Conservation (phyloP, 352 stramenopile genomes). For the Globisporangium middletonii region DNA sequence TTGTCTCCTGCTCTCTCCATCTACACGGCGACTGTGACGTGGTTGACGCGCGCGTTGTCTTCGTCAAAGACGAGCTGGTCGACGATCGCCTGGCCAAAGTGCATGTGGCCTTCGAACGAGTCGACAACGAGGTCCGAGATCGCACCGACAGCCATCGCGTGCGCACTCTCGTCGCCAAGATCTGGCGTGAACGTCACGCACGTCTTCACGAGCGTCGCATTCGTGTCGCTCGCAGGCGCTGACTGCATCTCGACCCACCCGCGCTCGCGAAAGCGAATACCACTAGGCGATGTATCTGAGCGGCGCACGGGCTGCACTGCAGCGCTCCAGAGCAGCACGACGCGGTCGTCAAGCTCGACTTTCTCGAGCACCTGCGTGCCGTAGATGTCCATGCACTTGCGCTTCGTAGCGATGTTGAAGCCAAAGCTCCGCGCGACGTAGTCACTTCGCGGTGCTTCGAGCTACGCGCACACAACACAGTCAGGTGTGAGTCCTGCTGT, state of each 20-base stretch:
- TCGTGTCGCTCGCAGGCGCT: not conserved
- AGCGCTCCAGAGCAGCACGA: constrained; percentile 6
- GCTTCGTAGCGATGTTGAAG: constrained; percentile 1
- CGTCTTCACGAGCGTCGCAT: constrained; percentile 10
- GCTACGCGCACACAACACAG: not conserved
- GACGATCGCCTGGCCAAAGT: constrained; percentile 6
- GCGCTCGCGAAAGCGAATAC: constrained; percentile 9
- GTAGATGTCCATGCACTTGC: constrained; percentile 6
- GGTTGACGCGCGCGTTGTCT: not conserved
- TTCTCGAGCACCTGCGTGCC: constrained; percentile 11
- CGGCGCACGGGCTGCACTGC: constrained; percentile 6
- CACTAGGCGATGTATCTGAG: not conserved
- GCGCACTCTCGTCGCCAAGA: not conserved
- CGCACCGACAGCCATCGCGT: constrained; percentile 2
- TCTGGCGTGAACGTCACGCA: constrained; percentile 8
- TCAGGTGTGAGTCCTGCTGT: no score
- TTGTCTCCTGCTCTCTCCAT: not conserved
- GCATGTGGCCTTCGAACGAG: constrained; percentile 9
- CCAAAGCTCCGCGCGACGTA: constrained; percentile 4
- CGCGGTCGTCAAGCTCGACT: constrained; percentile 1
- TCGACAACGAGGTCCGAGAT: constrained; percentile 12
- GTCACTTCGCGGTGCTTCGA: constrained; percentile 2
- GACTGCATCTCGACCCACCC: constrained; percentile 8
- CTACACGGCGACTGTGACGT: not conserved
- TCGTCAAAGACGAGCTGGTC: constrained; percentile 9